A percentile compares a stretch with the other conserved stretches of the same genome.
These are phyloP conservation scores for Trametes cinnabarina DNA, from an alignment of 768 basidiomycete genomes.

Conservation along the genomic window DNA sequence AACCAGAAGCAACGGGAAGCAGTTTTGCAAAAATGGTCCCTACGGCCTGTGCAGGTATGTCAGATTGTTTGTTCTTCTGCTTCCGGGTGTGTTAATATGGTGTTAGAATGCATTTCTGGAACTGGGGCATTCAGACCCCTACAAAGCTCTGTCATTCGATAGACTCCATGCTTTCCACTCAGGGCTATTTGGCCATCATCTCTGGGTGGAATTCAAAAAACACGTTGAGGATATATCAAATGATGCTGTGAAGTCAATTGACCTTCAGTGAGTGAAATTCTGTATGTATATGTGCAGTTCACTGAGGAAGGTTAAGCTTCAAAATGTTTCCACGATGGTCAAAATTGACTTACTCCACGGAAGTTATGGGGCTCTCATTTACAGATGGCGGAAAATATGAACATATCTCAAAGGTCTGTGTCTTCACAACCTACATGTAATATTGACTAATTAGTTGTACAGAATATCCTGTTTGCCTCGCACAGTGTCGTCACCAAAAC, in stretches of 20 bases:
- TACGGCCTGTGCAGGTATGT: neutral
- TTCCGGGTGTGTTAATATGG: too few species aligned
- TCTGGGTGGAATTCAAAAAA: neutral
- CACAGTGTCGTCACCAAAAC: neutral
- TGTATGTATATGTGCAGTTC: neutral
- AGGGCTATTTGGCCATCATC: constrained; percentile 1
- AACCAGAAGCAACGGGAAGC: neutral
- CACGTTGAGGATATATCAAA: neutral
- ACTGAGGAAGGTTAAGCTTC: neutral
- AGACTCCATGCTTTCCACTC: neutral
- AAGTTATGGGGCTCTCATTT: neutral
- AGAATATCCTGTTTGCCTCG: neutral
- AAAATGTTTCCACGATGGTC: neutral
- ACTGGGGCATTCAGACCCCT: neutral
- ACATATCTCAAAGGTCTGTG: neutral
- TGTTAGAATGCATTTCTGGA: constrained; percentile 2
- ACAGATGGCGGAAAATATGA: constrained; percentile 1
- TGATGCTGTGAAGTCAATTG: neutral
- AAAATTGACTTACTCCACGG: neutral
- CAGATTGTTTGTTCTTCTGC: too few species aligned
- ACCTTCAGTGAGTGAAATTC: neutral
- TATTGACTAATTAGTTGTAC: neutral
- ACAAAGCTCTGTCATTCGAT: constrained; percentile 5
- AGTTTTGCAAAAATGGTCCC: neutral
- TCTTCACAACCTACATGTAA: too few species aligned